phyloP scores from a whole-genome alignment of 495 filamentous ascomycete genomes.

The Xylaria castorea region DNA sequence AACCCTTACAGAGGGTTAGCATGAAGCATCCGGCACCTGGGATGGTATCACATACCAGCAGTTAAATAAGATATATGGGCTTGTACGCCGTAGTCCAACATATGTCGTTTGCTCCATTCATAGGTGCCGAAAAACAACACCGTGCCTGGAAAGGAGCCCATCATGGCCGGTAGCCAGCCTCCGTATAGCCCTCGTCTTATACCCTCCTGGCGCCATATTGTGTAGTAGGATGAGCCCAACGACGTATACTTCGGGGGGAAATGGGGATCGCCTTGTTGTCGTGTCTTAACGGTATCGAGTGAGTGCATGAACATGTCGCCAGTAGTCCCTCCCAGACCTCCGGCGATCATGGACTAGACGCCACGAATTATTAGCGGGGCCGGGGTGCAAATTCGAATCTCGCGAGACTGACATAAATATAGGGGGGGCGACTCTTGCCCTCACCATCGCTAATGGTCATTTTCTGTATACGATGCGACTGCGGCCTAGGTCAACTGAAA shows the following conservation, averaged over 20 bases:
- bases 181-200: conserved; percentile 88
- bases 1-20: conserved; percentile 66
- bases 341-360: conserved; percentile 87
- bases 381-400: conserved; percentile 6
- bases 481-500: conserved; percentile 34
- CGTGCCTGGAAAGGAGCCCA: conserved; percentile 93
- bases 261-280: conserved; percentile 94
- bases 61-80: conserved; percentile 82
- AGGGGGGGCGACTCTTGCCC: conserved; percentile 51
- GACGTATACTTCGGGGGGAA: conserved; percentile 90
- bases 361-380: conserved; percentile 31
- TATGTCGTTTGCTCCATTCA: conserved; percentile 88
- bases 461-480: conserved; percentile 41
- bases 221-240: conserved; percentile 85
- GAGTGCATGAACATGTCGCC: conserved; percentile 99
- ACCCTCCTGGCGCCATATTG: conserved; percentile 92
- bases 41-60: conserved; percentile 62
- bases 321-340: conserved; percentile 86
- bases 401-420: conserved; percentile 49
- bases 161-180: conserved; percentile 85
- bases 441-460: conserved; percentile 54
- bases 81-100: conserved; percentile 83
- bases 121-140: conserved; percentile 96
- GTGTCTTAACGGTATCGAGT: conserved; percentile 98
- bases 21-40: conserved; percentile 9